A percentile compares a stretch with the other conserved stretches of the same genome.
Conservation (phyloP, 192 early-diverging fungal genomes). For the Linnemannia zychae region DNA sequence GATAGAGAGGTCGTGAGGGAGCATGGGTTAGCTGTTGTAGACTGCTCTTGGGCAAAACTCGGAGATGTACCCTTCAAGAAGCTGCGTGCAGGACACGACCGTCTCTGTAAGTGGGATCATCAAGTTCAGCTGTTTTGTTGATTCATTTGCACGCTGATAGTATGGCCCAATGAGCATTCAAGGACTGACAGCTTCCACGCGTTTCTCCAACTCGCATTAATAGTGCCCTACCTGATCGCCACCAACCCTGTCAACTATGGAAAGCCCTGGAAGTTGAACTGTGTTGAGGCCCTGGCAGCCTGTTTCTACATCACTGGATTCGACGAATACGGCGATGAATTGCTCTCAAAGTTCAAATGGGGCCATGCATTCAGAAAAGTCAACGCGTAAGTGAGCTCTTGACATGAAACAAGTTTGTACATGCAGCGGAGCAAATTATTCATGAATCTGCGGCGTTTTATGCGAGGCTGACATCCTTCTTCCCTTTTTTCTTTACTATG, state of each 20-base stretch:
- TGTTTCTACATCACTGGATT: slow-evolving; percentile 91
- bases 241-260: slow-evolving; percentile 99
- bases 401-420: not conserved
- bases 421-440: not conserved
- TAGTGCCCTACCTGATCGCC: slow-evolving; percentile 95
- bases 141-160: not conserved
- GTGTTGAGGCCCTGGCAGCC: slow-evolving; percentile 97
- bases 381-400: slow-evolving; percentile 84
- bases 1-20: slow-evolving; percentile 83
- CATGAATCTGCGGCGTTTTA: not conserved
- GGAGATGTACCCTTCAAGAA: slow-evolving; percentile 95
- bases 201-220: not conserved
- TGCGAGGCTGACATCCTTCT: not conserved
- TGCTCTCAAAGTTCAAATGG: slow-evolving; percentile 95
- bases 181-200: not conserved
- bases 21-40: slow-evolving; percentile 91
- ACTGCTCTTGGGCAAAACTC: slow-evolving; percentile 97
- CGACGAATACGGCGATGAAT: slow-evolving; percentile 73
- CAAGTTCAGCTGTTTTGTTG: not conserved
- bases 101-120: slow-evolving; percentile 75
- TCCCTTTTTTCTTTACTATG: not conserved
- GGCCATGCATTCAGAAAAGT: slow-evolving; percentile 94
- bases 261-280: slow-evolving; percentile 95
- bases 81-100: slow-evolving; percentile 86
- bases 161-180: no score